A percentile compares a stretch with the other conserved stretches of the same genome.
These are phyloP conservation scores for Dalbergia cultrata DNA, from an alignment of 306 rosid genomes.

Conservation along the genomic window DNA sequence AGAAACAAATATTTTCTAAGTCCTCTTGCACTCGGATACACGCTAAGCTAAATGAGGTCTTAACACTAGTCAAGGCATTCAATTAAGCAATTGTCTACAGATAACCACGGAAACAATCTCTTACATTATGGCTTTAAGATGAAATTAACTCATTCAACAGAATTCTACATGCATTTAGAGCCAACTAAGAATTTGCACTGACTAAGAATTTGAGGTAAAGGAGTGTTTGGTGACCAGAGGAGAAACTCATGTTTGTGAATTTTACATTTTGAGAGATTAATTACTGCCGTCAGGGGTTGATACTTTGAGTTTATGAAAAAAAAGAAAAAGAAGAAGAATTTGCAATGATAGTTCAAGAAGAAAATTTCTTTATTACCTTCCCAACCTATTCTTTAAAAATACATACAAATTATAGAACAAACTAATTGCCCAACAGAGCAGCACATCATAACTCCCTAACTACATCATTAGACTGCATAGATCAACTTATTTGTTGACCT, in stretches of 20 bases:
- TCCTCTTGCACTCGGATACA: background rate
- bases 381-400: too few relatives aligned
- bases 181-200: background rate
- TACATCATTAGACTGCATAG: background rate
- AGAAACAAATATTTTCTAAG: background rate
- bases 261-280: too few relatives aligned
- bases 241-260: too few relatives aligned
- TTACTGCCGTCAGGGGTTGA: too few relatives aligned
- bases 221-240: too few relatives aligned
- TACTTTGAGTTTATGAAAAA: too few relatives aligned
- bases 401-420: background rate
- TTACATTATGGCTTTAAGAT: background rate
- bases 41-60: background rate
- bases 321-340: too few relatives aligned
- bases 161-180: background rate
- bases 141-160: background rate
- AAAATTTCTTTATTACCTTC: background rate
- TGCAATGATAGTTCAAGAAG: background rate
- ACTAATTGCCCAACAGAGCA: background rate
- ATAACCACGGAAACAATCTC: background rate
- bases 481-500: background rate
- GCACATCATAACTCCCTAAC: background rate
- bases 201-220: background rate
- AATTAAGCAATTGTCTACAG: background rate
- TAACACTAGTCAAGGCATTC: background rate